phyloP scores from a whole-genome alignment of 2,329 filamentous ascomycete species.

The Pseudocercospora pini-densiflorae region DNA sequence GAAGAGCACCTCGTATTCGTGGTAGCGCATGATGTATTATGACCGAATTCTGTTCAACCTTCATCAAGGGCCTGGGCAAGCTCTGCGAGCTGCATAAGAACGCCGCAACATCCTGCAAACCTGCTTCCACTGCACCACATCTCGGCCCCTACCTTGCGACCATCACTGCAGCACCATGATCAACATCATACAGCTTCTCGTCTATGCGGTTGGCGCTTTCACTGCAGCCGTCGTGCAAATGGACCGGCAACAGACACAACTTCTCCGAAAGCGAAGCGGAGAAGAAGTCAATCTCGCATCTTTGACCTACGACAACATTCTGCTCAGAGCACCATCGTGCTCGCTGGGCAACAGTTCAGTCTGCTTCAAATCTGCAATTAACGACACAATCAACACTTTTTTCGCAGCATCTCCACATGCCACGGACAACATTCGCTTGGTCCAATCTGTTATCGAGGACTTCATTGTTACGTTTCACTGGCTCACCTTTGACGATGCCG shows the following conservation, averaged over 20 bases:
- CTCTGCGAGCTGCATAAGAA: neutral
- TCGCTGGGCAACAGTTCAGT: neutral
- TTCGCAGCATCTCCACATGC: neutral
- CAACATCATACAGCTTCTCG: neutral
- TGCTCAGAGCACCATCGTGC: neutral
- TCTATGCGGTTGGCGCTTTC: neutral
- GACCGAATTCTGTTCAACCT: neutral
- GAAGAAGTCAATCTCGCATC: neutral
- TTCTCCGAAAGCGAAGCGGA: neutral
- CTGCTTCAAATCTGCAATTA: neutral
- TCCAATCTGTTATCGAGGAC: neutral
- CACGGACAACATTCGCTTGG: neutral
- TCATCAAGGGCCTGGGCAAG: neutral
- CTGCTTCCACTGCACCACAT: neutral
- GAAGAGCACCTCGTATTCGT: neutral
- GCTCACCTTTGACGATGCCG: neutral
- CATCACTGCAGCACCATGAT: neutral
- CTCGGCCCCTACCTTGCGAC: neutral
- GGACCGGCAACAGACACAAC: neutral
- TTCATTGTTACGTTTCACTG: neutral
- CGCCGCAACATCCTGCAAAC: neutral
- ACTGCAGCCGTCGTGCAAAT: neutral
- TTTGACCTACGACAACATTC: neutral
- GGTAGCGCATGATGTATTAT: neutral
- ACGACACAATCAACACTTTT: neutral